Conservation (phyloP, 2,329 filamentous ascomycete species). For the Zymoseptoria passerinii region DNA sequence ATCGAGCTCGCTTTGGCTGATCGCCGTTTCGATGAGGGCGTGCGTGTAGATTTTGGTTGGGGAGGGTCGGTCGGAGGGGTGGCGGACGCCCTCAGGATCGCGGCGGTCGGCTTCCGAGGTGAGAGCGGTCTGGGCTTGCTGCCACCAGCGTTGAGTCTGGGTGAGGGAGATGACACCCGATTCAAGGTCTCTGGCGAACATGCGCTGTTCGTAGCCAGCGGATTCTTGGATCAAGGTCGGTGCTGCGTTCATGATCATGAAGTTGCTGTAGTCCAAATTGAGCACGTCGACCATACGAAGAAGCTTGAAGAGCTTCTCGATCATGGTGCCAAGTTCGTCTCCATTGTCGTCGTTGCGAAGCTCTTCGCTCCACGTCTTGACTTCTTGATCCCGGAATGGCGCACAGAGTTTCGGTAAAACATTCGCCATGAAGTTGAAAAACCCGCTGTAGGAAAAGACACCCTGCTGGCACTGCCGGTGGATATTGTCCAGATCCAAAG, state of each 20-base stretch:
- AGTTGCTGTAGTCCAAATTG: conserved; percentile 75
- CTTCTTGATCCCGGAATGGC: conserved; percentile 68
- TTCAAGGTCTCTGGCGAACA: conserved; percentile 59
- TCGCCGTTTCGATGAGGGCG: conserved; percentile 66
- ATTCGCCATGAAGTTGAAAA: conserved; percentile 67
- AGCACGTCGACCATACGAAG: conserved; percentile 69
- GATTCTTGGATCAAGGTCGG: conserved; percentile 65
- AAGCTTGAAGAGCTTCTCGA: conserved; percentile 67
- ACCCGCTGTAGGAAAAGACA: conserved; percentile 71
- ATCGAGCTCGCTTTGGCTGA: conserved; percentile 52
- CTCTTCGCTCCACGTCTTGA: conserved; percentile 58
- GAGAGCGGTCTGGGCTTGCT: conserved; percentile 54
- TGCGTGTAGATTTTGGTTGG: conserved; percentile 66
- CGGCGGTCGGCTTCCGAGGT: conserved; percentile 57
- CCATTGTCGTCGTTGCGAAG: conserved; percentile 29
- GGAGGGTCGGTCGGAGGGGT: conserved; percentile 54
- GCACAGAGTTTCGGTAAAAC: conserved; percentile 73
- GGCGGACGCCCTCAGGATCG: conserved; percentile 59
- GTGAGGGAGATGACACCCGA: conserved; percentile 47
- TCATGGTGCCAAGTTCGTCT: conserved; percentile 52
- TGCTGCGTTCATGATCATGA: conserved; percentile 62
- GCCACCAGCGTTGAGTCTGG: conserved; percentile 59
- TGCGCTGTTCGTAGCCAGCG: conserved; percentile 63
- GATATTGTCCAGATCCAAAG: conserved; percentile 65
- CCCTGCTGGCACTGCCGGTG: conserved; percentile 60